These are phyloP conservation scores for Metschnikowia gruessii DNA, from an alignment of 805 yeast species.

Conservation along the genomic window DNA sequence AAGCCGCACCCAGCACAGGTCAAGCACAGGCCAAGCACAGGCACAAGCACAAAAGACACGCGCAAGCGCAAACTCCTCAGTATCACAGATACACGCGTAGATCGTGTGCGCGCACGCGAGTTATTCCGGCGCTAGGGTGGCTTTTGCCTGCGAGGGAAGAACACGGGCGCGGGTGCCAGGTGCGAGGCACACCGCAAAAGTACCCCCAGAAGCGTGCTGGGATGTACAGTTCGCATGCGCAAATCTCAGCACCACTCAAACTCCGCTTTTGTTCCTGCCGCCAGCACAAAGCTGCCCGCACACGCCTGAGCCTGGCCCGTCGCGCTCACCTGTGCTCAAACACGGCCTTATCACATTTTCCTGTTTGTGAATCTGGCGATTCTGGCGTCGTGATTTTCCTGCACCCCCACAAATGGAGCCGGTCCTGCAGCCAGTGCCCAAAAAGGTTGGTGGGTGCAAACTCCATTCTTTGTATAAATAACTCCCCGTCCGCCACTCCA, in stretches of 20 bases:
- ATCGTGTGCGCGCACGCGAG: background rate
- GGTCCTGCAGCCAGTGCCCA: too few species aligned
- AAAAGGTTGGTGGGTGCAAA: conserved; percentile 14
- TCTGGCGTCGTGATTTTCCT: conserved; percentile 1
- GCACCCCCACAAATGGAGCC: conserved; percentile 8
- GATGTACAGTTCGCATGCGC: background rate
- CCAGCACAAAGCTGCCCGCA: background rate
- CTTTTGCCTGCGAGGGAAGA: conserved; percentile 4
- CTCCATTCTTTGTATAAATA: conserved; percentile 12
- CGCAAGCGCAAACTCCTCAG: conserved; percentile 9
- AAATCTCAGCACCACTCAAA: conserved; percentile 1
- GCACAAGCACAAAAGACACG: background rate
- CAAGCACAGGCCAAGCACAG: conserved; percentile 1
- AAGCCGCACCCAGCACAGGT: too few species aligned
- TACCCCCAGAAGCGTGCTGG: conserved; percentile 2
- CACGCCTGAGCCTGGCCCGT: background rate
- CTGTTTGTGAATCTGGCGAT: too few species aligned
- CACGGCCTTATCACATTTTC: too few species aligned
- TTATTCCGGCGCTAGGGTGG: background rate
- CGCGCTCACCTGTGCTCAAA: background rate
- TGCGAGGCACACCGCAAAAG: background rate
- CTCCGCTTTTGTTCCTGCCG: background rate
- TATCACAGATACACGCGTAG: conserved; percentile 9
- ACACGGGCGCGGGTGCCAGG: background rate
- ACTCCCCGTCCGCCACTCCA: conserved; percentile 3